A percentile compares a stretch with the other conserved stretches of the same genome.
phyloP scores from a whole-genome alignment of 2,329 filamentous ascomycete genomes.

The Hypoxylon sp. region DNA sequence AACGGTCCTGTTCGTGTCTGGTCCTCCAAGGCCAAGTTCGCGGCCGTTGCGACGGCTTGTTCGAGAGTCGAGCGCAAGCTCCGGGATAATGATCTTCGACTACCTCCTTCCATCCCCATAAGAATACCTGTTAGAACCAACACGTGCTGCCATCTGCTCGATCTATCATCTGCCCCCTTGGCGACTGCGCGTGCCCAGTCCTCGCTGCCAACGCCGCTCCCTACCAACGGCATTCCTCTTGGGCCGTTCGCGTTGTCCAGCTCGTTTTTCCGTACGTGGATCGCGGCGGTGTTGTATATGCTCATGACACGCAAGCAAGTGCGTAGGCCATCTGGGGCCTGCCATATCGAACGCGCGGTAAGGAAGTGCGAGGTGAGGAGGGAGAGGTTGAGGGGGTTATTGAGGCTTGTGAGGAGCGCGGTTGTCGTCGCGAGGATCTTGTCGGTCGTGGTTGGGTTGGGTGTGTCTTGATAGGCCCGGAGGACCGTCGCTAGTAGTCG shows the following conservation, averaged over 20 bases:
- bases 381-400: constrained; percentile 81
- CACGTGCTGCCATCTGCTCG: constrained; percentile 84
- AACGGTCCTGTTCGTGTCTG: constrained; percentile 59
- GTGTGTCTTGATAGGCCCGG: constrained; percentile 69
- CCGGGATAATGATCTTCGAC: constrained; percentile 74
- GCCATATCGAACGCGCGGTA: constrained; percentile 80
- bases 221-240: constrained; percentile 52
- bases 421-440: constrained; percentile 76
- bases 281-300: constrained; percentile 78
- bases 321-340: constrained; percentile 70
- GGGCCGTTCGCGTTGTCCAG: constrained; percentile 57
- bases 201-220: constrained; percentile 64
- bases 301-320: constrained; percentile 77
- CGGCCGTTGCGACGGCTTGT: constrained; percentile 78
- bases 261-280: constrained; percentile 67
- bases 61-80: constrained; percentile 78
- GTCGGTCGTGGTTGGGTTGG: constrained; percentile 66
- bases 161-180: constrained; percentile 71
- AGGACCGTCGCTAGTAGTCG: constrained; percentile 77
- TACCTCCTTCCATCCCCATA: constrained; percentile 79
- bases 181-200: constrained; percentile 71
- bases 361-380: constrained; percentile 81
- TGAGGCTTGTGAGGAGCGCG: constrained; percentile 76
- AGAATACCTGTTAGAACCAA: constrained; percentile 85
- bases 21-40: constrained; percentile 79